phyloP scores from a whole-genome alignment of 2,329 filamentous ascomycete species.

The Samsoniella hepiali region DNA sequence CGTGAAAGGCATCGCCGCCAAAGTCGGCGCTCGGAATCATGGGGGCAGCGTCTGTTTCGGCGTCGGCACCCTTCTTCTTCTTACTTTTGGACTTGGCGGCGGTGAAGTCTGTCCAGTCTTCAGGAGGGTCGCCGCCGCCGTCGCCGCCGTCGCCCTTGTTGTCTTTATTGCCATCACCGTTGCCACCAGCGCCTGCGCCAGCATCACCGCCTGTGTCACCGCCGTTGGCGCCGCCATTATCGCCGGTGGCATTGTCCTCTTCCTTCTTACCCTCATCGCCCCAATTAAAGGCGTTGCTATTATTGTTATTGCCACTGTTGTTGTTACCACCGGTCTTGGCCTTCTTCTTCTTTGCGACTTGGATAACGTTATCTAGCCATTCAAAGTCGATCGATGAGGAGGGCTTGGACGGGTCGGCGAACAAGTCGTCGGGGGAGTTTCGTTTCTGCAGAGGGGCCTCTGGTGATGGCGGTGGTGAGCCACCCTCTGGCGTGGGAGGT shows the following conservation, averaged over 20 bases:
- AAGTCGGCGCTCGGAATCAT: constrained; percentile 35
- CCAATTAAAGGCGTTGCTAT: constrained; percentile 12
- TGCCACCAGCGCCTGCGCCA: constrained; percentile 24
- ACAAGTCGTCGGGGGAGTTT: constrained; percentile 18
- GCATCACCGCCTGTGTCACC: constrained; percentile 24
- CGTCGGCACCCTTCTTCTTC: constrained; percentile 28
- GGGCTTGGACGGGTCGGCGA: constrained; percentile 24
- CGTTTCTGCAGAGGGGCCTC: neutral
- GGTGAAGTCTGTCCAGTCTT: constrained; percentile 32
- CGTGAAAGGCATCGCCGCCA: constrained; percentile 56
- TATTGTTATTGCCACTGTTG: constrained; percentile 17
- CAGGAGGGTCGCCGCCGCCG: constrained; percentile 33
- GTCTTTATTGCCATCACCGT: constrained; percentile 23
- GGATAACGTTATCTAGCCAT: constrained; percentile 21
- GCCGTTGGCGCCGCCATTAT: constrained; percentile 21
- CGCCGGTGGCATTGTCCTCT: constrained; percentile 8
- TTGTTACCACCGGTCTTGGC: constrained; percentile 7
- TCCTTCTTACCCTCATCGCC: constrained; percentile 20
- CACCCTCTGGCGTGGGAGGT: neutral
- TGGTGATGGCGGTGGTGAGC: neutral
- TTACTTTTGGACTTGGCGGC: constrained; percentile 40
- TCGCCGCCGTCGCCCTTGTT: constrained; percentile 28
- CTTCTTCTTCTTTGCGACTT: constrained; percentile 25
- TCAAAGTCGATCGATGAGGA: constrained; percentile 24
- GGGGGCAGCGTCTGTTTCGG: constrained; percentile 26